Evolutionary conservation across 495 filamentous ascomycete species (phyloP), one percentile per base, ranked within the genome.

Genomic region (Podospora didyma): DNA sequence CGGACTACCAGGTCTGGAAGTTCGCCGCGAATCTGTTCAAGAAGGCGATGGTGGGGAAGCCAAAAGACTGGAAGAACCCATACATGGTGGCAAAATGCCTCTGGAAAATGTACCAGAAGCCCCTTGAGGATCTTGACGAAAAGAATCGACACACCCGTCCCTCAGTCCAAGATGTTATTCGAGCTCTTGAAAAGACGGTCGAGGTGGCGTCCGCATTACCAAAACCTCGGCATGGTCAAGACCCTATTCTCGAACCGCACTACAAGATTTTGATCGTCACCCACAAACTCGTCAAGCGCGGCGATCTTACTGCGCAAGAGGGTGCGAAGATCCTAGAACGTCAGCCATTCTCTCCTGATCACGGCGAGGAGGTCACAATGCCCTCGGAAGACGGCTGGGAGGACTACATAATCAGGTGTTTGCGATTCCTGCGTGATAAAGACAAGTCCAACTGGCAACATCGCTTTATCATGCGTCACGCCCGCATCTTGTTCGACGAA

Each of bases 361-460:
- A 68, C 17, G 72, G 70, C n/a, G 64, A 69, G 20, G 59, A 60
- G 21, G 62, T 73, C 2, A 59, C 66, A 26, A 67, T 82, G 21
- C 61, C 61, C 2, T 82, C 85, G 23, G 57, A 71, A 12, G 84
- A 85, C 31, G 79, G 79, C 16, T 98, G 93, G 89, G 84, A 89
- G 47, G 64, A 76, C 11, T 95, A 89, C 61, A 80, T 93, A 22
- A 79, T 94, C 10, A 78, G 84, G 49, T 82, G 86, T 2, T 72
- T 97, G 47, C 86, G 83, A 51, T 81, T 82, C 49, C 80, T 97
- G 51, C 87, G 89, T 57, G 83, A 82, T 47, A 90, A 89, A 21
- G 94, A 99, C 65, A 96, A 96, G 72, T 86, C 88, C 3, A 91
- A 96, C 63, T 99, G 94, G 94, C 94, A 99, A 67, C 94, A 99